phyloP scores from a whole-genome alignment of 345 rosid genomes.

The Aurinia saxatilis region DNA sequence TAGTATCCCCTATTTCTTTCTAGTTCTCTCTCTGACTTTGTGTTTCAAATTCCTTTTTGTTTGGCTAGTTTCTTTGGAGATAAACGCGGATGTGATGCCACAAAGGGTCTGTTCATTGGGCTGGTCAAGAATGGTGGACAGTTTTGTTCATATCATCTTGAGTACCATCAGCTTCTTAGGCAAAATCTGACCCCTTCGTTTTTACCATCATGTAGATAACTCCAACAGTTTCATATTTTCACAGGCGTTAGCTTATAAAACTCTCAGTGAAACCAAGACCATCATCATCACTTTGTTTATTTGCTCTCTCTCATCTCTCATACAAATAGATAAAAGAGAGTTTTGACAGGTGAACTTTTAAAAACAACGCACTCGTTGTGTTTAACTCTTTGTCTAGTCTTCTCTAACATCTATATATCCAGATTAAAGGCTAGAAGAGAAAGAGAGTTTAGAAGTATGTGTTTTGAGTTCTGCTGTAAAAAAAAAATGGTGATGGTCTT shows the following conservation, averaged over 20 bases:
- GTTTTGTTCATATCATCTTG: conserved; percentile 13
- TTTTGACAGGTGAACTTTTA: conserved; percentile 20
- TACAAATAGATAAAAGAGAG: conserved; percentile 7
- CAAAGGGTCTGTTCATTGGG: conserved; percentile 1
- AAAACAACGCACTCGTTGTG: conserved; percentile 8
- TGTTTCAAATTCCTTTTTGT: neutral
- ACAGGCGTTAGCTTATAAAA: conserved; percentile 8
- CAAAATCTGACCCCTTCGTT: conserved; percentile 18
- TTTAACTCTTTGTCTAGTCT: conserved; percentile 1
- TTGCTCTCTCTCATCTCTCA: conserved; percentile 19
- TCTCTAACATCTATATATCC: conserved; percentile 13
- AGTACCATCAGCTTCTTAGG: conserved; percentile 10
- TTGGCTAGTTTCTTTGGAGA: conserved; percentile 10
- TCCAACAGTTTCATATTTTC: conserved; percentile 16
- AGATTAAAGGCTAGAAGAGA: conserved; percentile 6
- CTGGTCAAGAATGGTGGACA: neutral
- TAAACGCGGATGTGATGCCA: conserved; percentile 5
- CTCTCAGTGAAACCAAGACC: conserved; percentile 21
- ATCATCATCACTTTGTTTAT: conserved; percentile 26
- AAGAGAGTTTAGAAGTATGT: conserved; percentile 8
- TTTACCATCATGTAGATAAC: conserved; percentile 22
- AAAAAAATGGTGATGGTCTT: conserved; percentile 15
- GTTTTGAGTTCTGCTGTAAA: conserved; percentile 16
- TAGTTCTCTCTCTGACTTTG: neutral
- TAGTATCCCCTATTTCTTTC: neutral